These are phyloP conservation scores for Tulasnella sp. DNA, from an alignment of 768 basidiomycete genomes.

Conservation along the genomic window DNA sequence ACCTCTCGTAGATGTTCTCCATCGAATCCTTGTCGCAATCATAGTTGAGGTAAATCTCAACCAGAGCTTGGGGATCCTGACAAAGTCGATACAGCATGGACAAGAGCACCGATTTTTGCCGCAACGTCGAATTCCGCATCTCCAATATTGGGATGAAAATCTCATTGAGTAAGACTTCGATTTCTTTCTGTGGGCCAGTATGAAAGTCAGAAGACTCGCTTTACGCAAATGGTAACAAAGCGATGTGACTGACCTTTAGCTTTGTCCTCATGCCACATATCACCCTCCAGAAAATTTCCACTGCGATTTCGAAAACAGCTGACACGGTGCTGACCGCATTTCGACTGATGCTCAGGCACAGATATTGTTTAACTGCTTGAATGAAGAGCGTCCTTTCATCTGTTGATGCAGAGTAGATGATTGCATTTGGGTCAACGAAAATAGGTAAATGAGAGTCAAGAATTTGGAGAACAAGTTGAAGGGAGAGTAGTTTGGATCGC, in stretches of 20 bases:
- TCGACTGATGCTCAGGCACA: constrained; percentile 81
- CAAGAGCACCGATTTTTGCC: constrained; percentile 87
- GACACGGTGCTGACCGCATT: constrained; percentile 93
- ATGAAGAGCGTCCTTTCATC: constrained; percentile 80
- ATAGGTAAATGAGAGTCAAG: constrained; percentile 82
- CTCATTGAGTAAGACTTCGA: constrained; percentile 94
- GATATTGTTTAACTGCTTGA: constrained; percentile 90
- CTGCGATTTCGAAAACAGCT: constrained; percentile 94
- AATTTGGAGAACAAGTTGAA: constrained; percentile 87
- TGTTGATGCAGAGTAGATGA: constrained; percentile 83
- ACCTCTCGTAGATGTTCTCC: constrained; percentile 97
- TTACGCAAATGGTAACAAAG: background rate
- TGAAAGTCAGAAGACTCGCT: background rate
- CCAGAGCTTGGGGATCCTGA: constrained; percentile 93
- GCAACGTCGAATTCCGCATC: constrained; percentile 90
- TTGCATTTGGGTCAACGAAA: constrained; percentile 76
- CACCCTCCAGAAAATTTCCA: constrained; percentile 97
- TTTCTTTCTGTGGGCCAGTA: constrained; percentile 69
- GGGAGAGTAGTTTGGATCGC: constrained; percentile 88
- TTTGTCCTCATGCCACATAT: constrained; percentile 88
- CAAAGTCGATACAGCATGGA: constrained; percentile 78
- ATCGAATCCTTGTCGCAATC: constrained; percentile 91
- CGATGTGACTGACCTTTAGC: constrained; percentile 55
- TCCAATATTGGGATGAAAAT: constrained; percentile 98
- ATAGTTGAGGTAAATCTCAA: constrained; percentile 97